Evolutionary conservation across 257 asterid species (phyloP), one percentile per base, ranked within the genome.

Genomic region (Striga asiatica): DNA sequence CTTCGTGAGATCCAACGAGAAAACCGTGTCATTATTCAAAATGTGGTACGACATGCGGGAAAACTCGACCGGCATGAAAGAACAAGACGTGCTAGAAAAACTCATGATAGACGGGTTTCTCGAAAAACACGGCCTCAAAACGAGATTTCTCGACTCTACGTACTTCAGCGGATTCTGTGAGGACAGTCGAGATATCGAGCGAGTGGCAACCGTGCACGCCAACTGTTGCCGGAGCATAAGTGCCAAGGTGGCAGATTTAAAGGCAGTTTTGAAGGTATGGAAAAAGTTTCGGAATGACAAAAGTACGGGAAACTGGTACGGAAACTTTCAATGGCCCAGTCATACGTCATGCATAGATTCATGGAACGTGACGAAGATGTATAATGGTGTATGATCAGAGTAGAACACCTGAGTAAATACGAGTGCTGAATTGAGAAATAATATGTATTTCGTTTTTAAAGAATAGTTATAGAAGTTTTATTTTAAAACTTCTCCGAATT

Each of bases 121-220:
- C 17, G 45, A 10, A 9, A 14, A 49, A 16, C 5, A 78, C 20
- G 74, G 79, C 3, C 62, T 81, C 5, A 60, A 50, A 3, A 61
- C 64, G 7, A 68, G 23, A 45, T 70, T 78, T 32, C 45, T 81
- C 68, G 76, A 81, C 50, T 73, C 85, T 0, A 6, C 60, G 37
- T 57, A 71, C 27, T 76, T 78, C 60, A 68, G 81, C 20, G 83
- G 86, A 0, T 81, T 81, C 58, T 78, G 86, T 28, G 70, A 69
- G 54, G 62, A 63, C 19, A 78, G 81, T 9, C 61, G 6, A 3
- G 64, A 81, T 28, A 74, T 71, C 4, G 17, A 4, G 6, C 14
- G 47, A 0, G 81, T 71, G 0, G 42, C 68, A 16, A 81, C 85
- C 3, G 70, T 81, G 45, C 89, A 81, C 22, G 75, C 85, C 17